phyloP scores from a whole-genome alignment of 2,329 filamentous ascomycete species.

The Alternaria triticimaculans region DNA sequence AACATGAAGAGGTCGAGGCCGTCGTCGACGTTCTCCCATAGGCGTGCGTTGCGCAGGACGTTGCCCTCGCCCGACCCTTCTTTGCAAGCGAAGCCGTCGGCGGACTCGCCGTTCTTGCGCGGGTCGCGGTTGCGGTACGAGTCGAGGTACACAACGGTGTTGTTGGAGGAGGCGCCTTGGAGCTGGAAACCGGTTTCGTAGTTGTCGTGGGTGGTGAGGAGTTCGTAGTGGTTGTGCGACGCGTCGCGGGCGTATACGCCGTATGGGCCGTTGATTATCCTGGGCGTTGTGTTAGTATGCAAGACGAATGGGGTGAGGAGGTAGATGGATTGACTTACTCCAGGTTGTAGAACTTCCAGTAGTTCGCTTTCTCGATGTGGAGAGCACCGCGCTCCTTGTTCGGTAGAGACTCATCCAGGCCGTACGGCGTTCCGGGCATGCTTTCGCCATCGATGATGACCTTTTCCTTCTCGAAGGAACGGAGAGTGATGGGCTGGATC shows the following conservation, averaged over 20 bases:
- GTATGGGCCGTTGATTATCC: constrained; percentile 47
- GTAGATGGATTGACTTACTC: constrained; percentile 1
- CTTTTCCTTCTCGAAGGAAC: constrained; percentile 18
- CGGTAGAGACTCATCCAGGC: constrained; percentile 16
- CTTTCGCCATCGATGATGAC: constrained; percentile 19
- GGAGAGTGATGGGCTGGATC: constrained; percentile 38
- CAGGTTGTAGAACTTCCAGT: constrained; percentile 57
- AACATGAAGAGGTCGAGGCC: constrained; percentile 56
- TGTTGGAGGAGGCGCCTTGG: constrained; percentile 39
- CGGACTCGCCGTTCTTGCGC: constrained; percentile 60
- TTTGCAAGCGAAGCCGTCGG: constrained; percentile 59
- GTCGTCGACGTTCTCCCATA: constrained; percentile 61
- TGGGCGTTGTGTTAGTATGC: background rate
- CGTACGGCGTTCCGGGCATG: constrained; percentile 17
- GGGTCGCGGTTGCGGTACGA: constrained; percentile 44
- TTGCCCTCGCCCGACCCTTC: constrained; percentile 57
- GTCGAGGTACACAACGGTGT: constrained; percentile 31
- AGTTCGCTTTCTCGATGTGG: constrained; percentile 56
- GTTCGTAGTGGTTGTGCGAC: constrained; percentile 48
- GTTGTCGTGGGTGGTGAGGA: constrained; percentile 48
- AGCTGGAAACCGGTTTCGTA: constrained; percentile 51
- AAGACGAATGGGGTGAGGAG: background rate
- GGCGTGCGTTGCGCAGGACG: constrained; percentile 53
- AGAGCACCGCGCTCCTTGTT: constrained; percentile 56
- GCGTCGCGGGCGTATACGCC: constrained; percentile 46